Conservation (phyloP, 257 asterid species). For the Capsicum chinense region DNA sequence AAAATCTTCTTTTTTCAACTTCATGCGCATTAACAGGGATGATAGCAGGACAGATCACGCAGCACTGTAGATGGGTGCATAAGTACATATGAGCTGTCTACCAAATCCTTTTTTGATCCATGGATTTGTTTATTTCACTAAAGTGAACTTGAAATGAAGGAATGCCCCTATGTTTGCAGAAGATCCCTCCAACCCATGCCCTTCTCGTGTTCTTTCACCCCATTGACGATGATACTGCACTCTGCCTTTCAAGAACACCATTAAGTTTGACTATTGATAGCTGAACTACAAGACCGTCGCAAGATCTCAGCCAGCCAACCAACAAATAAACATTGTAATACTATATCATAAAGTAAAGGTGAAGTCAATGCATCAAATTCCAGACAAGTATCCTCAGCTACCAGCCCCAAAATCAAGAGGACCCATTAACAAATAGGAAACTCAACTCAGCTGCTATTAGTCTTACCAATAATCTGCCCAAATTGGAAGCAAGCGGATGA, state of each 20-base stretch:
- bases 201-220: conserved; percentile 3
- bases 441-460: conserved; percentile 33
- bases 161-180: background rate
- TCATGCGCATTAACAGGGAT: background rate
- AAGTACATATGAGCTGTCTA: background rate
- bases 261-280: background rate
- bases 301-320: background rate
- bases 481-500: conserved; percentile 62
- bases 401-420: conserved; percentile 29
- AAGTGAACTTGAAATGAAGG: background rate
- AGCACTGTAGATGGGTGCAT: conserved; percentile 21
- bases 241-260: background rate
- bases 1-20: conserved; percentile 15
- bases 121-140: background rate
- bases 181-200: conserved; percentile 16
- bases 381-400: background rate
- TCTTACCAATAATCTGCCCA: conserved; percentile 87
- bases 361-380: conserved; percentile 18
- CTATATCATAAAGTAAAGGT: background rate
- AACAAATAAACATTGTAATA: background rate
- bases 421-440: conserved; percentile 17
- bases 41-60: background rate
- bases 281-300: background rate
- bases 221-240: background rate
- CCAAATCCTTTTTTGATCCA: conserved; percentile 3